Evolutionary conservation across 805 yeast genomes (phyloP).

Genomic region (Saccharomycopsis oosterbeekiorum): DNA sequence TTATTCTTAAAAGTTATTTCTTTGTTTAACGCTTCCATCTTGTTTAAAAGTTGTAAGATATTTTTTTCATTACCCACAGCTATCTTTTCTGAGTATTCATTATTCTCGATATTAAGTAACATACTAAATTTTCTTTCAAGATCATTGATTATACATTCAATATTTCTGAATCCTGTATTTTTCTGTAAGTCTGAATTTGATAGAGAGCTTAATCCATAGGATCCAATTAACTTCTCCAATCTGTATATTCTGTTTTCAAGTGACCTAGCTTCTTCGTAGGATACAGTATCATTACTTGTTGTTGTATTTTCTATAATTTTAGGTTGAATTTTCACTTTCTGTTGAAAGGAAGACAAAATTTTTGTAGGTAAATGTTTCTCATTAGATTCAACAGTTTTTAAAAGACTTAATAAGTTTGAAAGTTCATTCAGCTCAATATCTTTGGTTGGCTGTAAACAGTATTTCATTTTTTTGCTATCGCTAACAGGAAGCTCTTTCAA

Average conservation of each 20-base stretch:
- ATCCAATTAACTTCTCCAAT: conserved; percentile 16
- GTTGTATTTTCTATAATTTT: not conserved
- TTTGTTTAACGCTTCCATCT: conserved; percentile 16
- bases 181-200: not conserved
- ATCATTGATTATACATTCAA: conserved; percentile 15
- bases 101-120: conserved; percentile 4
- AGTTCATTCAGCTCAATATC: conserved; percentile 14
- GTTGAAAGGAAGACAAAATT: not conserved
- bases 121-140: conserved; percentile 13
- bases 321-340: not conserved
- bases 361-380: not conserved
- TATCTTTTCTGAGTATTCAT: not conserved
- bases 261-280: conserved; percentile 10
- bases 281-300: not conserved
- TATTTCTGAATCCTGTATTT: conserved; percentile 4
- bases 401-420: not conserved
- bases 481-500: conserved; percentile 1
- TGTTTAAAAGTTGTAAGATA: conserved; percentile 2
- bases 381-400: not conserved
- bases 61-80: conserved; percentile 9
- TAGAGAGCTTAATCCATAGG: conserved; percentile 3
- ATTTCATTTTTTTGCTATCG: conserved; percentile 1
- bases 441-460: conserved; percentile 16
- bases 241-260: conserved; percentile 13
- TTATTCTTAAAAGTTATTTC: conserved; percentile 15